These are phyloP conservation scores for Phytophthora agathidicida DNA, from an alignment of 352 stramenopile genomes.

Conservation along the genomic window DNA sequence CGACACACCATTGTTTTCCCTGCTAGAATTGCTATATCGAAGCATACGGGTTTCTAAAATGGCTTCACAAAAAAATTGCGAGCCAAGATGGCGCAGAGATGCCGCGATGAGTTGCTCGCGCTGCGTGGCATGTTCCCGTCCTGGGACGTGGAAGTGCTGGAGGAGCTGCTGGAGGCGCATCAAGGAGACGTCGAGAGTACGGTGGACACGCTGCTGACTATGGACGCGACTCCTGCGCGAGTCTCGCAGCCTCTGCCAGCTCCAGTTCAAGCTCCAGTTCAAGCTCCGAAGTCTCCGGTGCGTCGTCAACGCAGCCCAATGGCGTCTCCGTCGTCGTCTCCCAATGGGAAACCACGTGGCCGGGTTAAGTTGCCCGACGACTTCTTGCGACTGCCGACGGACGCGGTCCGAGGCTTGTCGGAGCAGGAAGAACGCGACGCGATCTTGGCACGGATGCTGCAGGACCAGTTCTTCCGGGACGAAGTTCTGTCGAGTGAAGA, in stretches of 20 bases:
- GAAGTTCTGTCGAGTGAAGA: conserved; percentile 74
- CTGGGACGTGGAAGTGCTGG: conserved; percentile 67
- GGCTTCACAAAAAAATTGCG: conserved; percentile 19
- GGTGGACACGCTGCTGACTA: conserved; percentile 74
- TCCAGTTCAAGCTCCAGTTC: conserved; percentile 6
- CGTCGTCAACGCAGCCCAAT: conserved; percentile 12
- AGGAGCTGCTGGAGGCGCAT: conserved; percentile 71
- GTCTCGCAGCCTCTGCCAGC: conserved; percentile 11
- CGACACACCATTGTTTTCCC: conserved; percentile 4
- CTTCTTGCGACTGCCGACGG: conserved; percentile 66
- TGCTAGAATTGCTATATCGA: conserved; percentile 16
- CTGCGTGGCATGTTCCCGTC: conserved; percentile 79
- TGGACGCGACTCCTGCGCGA: conserved; percentile 50
- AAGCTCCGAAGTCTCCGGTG: conserved; percentile 10
- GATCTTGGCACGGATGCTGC: conserved; percentile 77
- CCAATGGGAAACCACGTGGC: conserved; percentile 6
- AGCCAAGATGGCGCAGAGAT: conserved; percentile 61
- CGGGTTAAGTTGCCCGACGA: conserved; percentile 66
- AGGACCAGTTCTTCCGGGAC: conserved; percentile 85
- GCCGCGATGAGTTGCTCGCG: conserved; percentile 62
- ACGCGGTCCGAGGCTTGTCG: conserved; percentile 36
- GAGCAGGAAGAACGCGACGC: conserved; percentile 79
- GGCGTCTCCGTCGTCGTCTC: conserved; percentile 20
- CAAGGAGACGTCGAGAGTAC: conserved; percentile 73
- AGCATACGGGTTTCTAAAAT: background rate